phyloP scores from a whole-genome alignment of 805 yeast species.

The Hanseniaspora lindneri region DNA sequence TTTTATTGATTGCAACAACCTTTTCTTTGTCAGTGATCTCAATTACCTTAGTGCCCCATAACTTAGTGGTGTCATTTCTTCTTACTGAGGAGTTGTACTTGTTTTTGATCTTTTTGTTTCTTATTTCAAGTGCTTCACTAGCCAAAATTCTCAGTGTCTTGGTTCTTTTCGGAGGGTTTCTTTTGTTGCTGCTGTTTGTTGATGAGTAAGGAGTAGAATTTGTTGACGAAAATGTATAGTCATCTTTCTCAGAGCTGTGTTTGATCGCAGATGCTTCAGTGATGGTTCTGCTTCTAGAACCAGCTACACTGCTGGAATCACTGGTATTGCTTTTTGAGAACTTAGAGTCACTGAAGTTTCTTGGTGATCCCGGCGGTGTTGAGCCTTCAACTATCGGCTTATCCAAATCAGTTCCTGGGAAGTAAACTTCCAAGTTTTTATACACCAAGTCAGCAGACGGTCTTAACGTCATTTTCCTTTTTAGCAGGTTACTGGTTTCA shows the following conservation, averaged over 20 bases:
- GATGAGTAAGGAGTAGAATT: neutral
- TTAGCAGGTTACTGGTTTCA: neutral
- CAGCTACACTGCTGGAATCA: neutral
- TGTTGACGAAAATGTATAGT: slow-evolving; percentile 12
- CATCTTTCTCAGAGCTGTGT: slow-evolving; percentile 15
- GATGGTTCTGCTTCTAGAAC: slow-evolving; percentile 5
- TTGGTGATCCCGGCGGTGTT: slow-evolving; percentile 47
- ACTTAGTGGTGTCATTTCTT: slow-evolving; percentile 66
- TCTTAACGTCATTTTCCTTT: slow-evolving; percentile 55
- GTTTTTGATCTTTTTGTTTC: slow-evolving; percentile 29
- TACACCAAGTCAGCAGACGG: slow-evolving; percentile 93
- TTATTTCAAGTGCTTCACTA: slow-evolving; percentile 66
- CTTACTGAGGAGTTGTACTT: slow-evolving; percentile 31
- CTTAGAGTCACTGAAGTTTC: slow-evolving; percentile 14
- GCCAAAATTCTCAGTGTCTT: slow-evolving; percentile 91
- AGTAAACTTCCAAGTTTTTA: slow-evolving; percentile 79
- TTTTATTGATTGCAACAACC: slow-evolving; percentile 52
- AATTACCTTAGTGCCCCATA: slow-evolving; percentile 93
- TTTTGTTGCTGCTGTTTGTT: slow-evolving; percentile 6
- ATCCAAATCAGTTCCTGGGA: slow-evolving; percentile 86
- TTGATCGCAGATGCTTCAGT: slow-evolving; percentile 15
- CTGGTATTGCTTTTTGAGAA: slow-evolving; percentile 6
- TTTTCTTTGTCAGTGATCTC: slow-evolving; percentile 72
- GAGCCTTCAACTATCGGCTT: slow-evolving; percentile 74
- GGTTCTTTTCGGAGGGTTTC: slow-evolving; percentile 45